Evolutionary conservation across 1,284 basidiomycete genomes (phyloP).

Genomic region (Ceratobasidium sp.): DNA sequence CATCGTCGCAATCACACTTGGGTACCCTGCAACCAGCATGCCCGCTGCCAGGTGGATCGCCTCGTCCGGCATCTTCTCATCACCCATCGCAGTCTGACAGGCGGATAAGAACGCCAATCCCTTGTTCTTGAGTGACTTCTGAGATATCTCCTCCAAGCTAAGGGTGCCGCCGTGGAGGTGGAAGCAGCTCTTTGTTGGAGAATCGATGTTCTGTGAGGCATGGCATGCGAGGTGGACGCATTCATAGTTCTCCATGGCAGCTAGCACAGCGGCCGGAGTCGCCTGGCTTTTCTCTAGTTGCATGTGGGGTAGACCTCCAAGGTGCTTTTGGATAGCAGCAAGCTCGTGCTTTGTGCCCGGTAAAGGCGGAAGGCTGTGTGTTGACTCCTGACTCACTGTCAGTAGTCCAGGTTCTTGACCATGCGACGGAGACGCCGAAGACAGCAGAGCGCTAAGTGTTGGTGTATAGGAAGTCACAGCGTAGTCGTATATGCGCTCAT

Average conservation of each 20-base stretch:
- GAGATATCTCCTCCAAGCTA: background rate
- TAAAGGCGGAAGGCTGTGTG: background rate
- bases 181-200: constrained; percentile 17
- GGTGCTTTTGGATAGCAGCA: background rate
- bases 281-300: background rate
- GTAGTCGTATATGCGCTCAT: background rate
- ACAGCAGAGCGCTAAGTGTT: background rate
- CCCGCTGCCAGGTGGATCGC: constrained; percentile 20
- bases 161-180: constrained; percentile 20
- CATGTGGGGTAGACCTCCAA: background rate
- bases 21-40: constrained; percentile 14
- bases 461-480: constrained; percentile 13
- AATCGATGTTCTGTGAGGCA: background rate
- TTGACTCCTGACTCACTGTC: background rate
- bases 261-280: background rate
- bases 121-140: background rate
- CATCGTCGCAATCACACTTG: constrained; percentile 25
- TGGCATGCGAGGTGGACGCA: constrained; percentile 41
- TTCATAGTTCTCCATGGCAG: background rate
- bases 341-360: constrained; percentile 1
- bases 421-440: background rate
- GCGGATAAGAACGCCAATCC: constrained; percentile 11
- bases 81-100: constrained; percentile 12
- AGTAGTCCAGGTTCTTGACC: background rate
- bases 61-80: background rate